Evolutionary conservation across 257 asterid species (phyloP), one percentile per base, ranked within the genome.

Genomic region (Solanum tarapatanum): DNA sequence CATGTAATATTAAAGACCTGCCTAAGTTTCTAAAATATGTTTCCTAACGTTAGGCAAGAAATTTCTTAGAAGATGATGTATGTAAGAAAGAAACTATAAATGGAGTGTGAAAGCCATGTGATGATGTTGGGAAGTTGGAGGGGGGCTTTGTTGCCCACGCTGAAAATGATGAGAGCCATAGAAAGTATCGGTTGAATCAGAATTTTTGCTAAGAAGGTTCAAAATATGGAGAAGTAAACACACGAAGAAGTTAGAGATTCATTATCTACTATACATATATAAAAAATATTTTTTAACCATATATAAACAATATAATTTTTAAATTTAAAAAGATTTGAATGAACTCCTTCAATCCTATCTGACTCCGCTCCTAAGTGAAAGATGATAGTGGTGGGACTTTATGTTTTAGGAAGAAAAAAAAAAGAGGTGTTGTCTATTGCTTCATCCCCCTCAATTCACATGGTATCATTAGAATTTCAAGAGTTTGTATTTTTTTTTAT

Each of bases 31-130:
- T 13, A 68, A 80, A 45, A 80, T 51, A 51, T 80, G 85, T 80
- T 80, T 28, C 85, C 85, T 16, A 45, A 45, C 37, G 7, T 80
- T 79, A 80, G 39, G 85, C 85, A 80, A 45, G 28, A 28, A 80
- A 80, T 9, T 45, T 80, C 11, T 80, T 4, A 80, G 85, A 80
- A 48, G 85, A 28, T 80, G 85, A 79, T 79, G 84, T 41, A 41
- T 23, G 58, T 33, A 84, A 60, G 26, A 55, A 84, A 84, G 11
- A 64, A 35, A 39, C 55, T 64, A 37, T 3, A 60, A 84, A 70
- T 84, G 64, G 62, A 36, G 66, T 43, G 87, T 66, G 82, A 84
- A 36, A 43, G 66, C 41, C 87, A 85, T 85, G 87, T 85, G 87
- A 39, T 28, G 8, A 43, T 85, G 83, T 85, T 85, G 82, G 87